Conservation (phyloP, 192 early-diverging fungal species). For the Linderina pennispora region DNA sequence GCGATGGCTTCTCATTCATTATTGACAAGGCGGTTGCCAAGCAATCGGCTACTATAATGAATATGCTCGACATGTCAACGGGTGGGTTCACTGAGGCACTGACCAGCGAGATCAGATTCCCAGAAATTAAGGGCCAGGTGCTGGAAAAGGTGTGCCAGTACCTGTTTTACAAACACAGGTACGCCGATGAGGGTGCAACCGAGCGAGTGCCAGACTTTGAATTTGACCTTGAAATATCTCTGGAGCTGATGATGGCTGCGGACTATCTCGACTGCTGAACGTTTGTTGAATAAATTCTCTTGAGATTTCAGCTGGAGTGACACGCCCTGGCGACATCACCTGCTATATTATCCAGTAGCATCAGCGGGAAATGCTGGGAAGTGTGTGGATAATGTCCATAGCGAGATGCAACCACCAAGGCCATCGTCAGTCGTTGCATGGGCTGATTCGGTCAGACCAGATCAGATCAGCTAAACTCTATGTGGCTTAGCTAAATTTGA, state of each 20-base stretch:
- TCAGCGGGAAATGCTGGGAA: too few relatives aligned
- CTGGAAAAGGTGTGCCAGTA: slow-evolving; percentile 94
- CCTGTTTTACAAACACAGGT: slow-evolving; percentile 82
- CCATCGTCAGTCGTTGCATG: too few relatives aligned
- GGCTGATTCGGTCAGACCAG: too few relatives aligned
- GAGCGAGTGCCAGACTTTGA: slow-evolving; percentile 73
- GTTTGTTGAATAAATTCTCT: too few relatives aligned
- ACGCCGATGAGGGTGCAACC: slow-evolving; percentile 16
- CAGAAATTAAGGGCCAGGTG: slow-evolving; percentile 88
- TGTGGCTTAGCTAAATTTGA: too few relatives aligned
- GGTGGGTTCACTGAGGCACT: slow-evolving; percentile 78
- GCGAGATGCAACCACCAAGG: too few relatives aligned
- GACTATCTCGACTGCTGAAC: slow-evolving; percentile 91
- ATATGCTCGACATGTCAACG: slow-evolving; percentile 86
- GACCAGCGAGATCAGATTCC: slow-evolving; percentile 80
- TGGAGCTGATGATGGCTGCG: slow-evolving; percentile 92
- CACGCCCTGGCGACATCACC: too few relatives aligned
- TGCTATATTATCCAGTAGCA: too few relatives aligned
- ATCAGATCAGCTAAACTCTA: too few relatives aligned
- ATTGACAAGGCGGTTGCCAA: slow-evolving; percentile 83
- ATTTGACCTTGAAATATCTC: slow-evolving; percentile 80
- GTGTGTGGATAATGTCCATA: too few relatives aligned
- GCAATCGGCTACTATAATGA: slow-evolving; percentile 88
- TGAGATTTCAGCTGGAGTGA: too few relatives aligned
- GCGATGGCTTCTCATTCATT: slow-evolving; percentile 87